Evolutionary conservation across 1,139 yeast genomes (phyloP).

Genomic region (Saccharomyces hybrid): DNA sequence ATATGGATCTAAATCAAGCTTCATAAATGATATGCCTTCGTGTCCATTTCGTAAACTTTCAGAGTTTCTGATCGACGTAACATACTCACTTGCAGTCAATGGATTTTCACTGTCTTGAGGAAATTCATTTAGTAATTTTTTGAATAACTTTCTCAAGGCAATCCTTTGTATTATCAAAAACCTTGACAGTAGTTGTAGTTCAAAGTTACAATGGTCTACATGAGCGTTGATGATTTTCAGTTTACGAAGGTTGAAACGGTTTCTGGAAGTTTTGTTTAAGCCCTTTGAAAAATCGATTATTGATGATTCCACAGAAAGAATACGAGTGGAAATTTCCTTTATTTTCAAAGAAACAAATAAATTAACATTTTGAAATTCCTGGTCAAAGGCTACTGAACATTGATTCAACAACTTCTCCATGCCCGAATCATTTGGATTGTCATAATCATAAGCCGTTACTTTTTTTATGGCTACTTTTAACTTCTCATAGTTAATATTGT

Average conservation of each 20-base stretch:
- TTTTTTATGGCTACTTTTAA: conserved; percentile 53
- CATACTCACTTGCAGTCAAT: conserved; percentile 26
- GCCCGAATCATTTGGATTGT: conserved; percentile 1
- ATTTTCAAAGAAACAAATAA: conserved; percentile 25
- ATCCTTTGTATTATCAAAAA: conserved; percentile 74
- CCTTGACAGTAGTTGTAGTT: conserved; percentile 62
- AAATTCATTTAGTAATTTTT: conserved; percentile 65
- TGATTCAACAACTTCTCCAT: background rate
- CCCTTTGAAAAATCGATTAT: conserved; percentile 6
- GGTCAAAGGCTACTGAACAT: conserved; percentile 29
- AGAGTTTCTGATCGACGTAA: conserved; percentile 32
- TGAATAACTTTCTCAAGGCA: conserved; percentile 71
- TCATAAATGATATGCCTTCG: conserved; percentile 47
- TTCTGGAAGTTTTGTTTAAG: background rate
- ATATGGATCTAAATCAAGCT: conserved; percentile 55
- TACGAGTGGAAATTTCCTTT: conserved; percentile 25
- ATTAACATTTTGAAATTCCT: conserved; percentile 31
- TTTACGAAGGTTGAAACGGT: conserved; percentile 7
- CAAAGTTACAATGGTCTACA: conserved; percentile 29
- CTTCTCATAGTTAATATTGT: conserved; percentile 76
- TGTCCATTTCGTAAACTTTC: conserved; percentile 31
- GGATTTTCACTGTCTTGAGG: conserved; percentile 22
- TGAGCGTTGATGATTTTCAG: conserved; percentile 15
- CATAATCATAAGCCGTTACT: conserved; percentile 35
- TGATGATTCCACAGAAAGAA: conserved; percentile 24